Conservation (phyloP, 228 moss, liverwort and hornwort genomes). For the Sphagnum magellanicum region DNA sequence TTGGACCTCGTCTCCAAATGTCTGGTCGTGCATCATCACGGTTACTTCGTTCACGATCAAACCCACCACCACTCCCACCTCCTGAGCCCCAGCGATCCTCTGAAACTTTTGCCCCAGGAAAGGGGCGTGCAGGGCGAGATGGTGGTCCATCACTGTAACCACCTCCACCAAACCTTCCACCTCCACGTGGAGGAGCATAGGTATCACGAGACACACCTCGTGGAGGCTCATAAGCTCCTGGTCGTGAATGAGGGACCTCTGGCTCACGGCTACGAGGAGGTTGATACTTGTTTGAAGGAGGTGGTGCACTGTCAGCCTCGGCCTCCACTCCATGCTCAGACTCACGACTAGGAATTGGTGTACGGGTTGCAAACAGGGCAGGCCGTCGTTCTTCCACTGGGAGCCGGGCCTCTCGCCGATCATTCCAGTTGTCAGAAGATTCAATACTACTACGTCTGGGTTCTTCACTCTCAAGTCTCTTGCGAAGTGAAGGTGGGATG, state of each 20-base stretch:
- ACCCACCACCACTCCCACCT: not conserved
- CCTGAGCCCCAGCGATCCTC: conserved; percentile 36
- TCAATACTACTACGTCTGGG: conserved; percentile 15
- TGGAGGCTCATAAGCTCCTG: conserved; percentile 28
- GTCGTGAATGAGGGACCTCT: conserved; percentile 22
- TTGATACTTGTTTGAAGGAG: conserved; percentile 29
- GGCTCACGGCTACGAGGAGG: conserved; percentile 37
- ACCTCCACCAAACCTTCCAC: conserved; percentile 14
- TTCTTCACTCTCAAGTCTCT: conserved; percentile 47
- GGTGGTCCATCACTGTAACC: conserved; percentile 1
- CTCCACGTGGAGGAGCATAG: not conserved
- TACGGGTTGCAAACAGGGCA: conserved; percentile 17
- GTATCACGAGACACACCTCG: conserved; percentile 4
- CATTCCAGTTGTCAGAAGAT: conserved; percentile 25
- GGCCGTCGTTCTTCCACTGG: conserved; percentile 30
- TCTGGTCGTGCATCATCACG: conserved; percentile 2
- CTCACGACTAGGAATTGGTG: conserved; percentile 19
- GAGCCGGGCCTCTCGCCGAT: conserved; percentile 29
- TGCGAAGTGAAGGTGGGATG: conserved; percentile 46
- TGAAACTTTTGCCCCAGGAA: conserved; percentile 9
- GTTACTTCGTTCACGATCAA: conserved; percentile 1
- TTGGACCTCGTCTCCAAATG: conserved; percentile 1
- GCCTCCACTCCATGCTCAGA: conserved; percentile 34
- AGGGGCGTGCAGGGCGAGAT: conserved; percentile 1
- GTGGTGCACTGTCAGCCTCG: conserved; percentile 18